Base-by-base conservation (phyloP, 2,329 filamentous ascomycete genomes). In the Clonostachys solani region DNA sequence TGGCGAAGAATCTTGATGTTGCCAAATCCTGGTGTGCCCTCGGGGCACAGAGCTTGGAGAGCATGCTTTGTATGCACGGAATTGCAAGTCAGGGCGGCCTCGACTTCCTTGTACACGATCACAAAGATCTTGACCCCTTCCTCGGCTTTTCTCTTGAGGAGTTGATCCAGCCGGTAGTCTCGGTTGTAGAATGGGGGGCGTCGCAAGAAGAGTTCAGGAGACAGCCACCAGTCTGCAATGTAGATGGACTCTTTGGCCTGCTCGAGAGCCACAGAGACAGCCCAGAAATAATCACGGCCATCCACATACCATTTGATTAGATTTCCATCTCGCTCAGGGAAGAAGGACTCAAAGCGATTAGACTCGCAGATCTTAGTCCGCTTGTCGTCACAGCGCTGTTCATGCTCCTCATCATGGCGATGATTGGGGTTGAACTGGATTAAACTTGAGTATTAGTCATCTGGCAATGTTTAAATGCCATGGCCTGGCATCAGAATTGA, bases 281-380 rank as follows among this genome's bases (percentile, higher is more conserved):
- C 82, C 85, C 91, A 96, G 65, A 94, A 95, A 67, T 99, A 99
- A 68, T 97, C 88, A 51, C 91, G 78, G 4, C 91, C 94, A 62
- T 97, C 94, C 12, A 97, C 89, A 67, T 96, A 97, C 92, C 92
- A 99, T 72, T 97, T 97, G 62, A 94, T 77, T 49, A 87, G 76
- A 65, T 97, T 96, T 29, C 85, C 87, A 12, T 92, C 84, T 40
- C 86, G 83, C 62, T 92, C 86, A 0, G 92, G 92, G 36, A 95
- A 95, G 68, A 88, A 99, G 5, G 89, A 95, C n/a, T 87, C 65
- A 71, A 91, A 97, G 40, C 92, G 84, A 62, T 97, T 84, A 13
- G 80, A 77, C 49, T 92, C 80, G 54, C 78, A 77, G 44, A 94
- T 86, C 15, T 71, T 77, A 17, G 77, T 80, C 49, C 94, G 81